Evolutionary conservation across 441 rosid species (phyloP).

Genomic region (Theobroma grandiflorum): DNA sequence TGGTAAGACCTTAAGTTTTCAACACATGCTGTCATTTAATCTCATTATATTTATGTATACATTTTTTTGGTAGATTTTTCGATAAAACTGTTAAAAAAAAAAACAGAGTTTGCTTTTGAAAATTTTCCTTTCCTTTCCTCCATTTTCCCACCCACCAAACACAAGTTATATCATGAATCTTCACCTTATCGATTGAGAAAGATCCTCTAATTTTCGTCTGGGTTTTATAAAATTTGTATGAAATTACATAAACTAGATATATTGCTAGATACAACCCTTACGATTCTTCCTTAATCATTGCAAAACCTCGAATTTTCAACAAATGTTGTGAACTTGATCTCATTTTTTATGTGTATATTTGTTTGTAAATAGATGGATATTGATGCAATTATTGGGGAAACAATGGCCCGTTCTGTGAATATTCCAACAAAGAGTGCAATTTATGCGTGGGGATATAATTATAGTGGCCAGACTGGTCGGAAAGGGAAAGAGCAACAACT

Average conservation of each 20-base stretch:
- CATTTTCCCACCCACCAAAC: slow-evolving; percentile 17
- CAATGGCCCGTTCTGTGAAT: slow-evolving; percentile 45
- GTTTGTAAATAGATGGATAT: slow-evolving; percentile 59
- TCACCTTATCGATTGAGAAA: background rate
- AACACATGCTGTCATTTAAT: background rate
- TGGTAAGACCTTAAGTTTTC: background rate
- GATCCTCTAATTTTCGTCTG: background rate
- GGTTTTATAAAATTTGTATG: background rate
- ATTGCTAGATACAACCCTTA: background rate
- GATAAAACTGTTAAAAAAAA: too few relatives aligned
- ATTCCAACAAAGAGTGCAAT: slow-evolving; percentile 87
- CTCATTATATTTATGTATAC: background rate
- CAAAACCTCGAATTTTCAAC: background rate
- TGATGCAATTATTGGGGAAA: slow-evolving; percentile 75
- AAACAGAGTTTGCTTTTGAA: too few relatives aligned
- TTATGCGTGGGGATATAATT: slow-evolving; percentile 98
- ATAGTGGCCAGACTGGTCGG: slow-evolving; percentile 93
- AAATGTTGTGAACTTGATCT: slow-evolving; percentile 5
- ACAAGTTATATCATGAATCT: background rate
- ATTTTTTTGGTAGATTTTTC: too few relatives aligned
- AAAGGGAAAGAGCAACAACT: slow-evolving; percentile 69
- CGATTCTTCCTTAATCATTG: background rate
- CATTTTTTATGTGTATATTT: background rate
- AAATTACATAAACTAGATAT: background rate
- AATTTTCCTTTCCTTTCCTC: background rate